Conservation (phyloP, 306 rosid genomes). For the Sphenostylis stenocarpa region DNA sequence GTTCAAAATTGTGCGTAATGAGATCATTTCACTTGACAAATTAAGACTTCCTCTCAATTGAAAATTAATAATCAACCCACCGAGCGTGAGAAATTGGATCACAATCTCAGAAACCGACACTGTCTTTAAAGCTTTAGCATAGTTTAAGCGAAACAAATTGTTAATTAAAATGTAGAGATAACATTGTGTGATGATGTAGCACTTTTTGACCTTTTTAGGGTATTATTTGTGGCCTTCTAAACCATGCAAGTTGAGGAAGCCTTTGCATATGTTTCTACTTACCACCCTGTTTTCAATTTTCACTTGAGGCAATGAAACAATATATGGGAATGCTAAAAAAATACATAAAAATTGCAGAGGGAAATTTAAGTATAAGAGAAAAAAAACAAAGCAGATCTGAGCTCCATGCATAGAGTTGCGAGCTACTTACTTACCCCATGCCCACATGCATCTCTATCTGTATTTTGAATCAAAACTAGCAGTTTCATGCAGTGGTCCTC, state of each 20-base stretch:
- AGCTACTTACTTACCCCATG: conserved; percentile 50
- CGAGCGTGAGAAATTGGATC: conserved; percentile 19
- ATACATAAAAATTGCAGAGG: conserved; percentile 22
- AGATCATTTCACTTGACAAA: background rate
- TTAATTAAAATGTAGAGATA: conserved; percentile 8
- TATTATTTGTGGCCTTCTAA: conserved; percentile 30
- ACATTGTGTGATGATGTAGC: conserved; percentile 10
- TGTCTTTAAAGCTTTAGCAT: conserved; percentile 8
- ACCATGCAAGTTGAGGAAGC: conserved; percentile 33
- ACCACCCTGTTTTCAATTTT: conserved; percentile 11
- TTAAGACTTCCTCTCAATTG: background rate
- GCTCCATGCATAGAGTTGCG: conserved; percentile 63
- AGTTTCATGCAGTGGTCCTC: conserved; percentile 54
- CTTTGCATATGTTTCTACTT: conserved; percentile 29
- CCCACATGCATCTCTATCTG: conserved; percentile 63
- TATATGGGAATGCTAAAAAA: conserved; percentile 36
- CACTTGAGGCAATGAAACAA: conserved; percentile 29
- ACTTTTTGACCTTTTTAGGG: conserved; percentile 40
- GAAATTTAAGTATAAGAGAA: conserved; percentile 25
- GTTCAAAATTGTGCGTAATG: background rate
- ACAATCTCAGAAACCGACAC: conserved; percentile 17
- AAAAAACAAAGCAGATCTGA: conserved; percentile 41
- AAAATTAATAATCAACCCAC: conserved; percentile 16
- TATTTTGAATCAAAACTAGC: conserved; percentile 38
- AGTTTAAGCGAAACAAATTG: conserved; percentile 19